A percentile compares a stretch with the other conserved stretches of the same genome.
Conservation (phyloP, 306 rosid species). For the Elaeagnus macrophylla region DNA sequence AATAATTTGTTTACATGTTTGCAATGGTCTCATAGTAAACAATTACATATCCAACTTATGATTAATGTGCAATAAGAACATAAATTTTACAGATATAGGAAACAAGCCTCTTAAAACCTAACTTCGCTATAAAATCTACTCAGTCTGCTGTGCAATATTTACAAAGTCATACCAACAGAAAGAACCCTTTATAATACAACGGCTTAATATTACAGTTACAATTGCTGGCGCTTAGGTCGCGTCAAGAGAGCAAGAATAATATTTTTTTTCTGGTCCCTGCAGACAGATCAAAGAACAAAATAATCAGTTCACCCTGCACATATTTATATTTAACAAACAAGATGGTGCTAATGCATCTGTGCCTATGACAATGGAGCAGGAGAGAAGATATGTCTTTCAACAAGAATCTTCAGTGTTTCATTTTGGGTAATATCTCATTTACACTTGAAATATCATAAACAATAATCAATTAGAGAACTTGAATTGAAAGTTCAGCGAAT, state of each 20-base stretch:
- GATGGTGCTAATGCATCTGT: neutral
- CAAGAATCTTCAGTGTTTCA: too few species aligned
- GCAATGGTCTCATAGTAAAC: too few species aligned
- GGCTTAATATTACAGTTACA: neutral
- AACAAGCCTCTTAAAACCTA: neutral
- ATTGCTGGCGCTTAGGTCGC: constrained; percentile 24
- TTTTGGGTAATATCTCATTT: too few species aligned
- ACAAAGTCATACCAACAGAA: neutral
- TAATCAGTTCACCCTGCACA: neutral
- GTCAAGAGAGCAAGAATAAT: constrained; percentile 42
- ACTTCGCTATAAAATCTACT: neutral
- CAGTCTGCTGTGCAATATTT: neutral
- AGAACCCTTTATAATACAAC: neutral
- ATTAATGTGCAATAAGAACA: neutral
- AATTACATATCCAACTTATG: too few species aligned
- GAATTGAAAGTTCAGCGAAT: neutral
- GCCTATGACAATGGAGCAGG: neutral
- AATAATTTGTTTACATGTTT: too few species aligned
- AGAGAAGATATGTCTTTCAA: neutral
- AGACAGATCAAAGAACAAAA: constrained; percentile 19
- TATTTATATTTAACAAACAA: neutral
- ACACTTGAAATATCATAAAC: neutral
- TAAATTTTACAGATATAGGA: neutral
- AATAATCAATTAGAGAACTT: neutral
- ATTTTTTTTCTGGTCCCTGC: constrained; percentile 75